phyloP scores from a whole-genome alignment of 2,329 filamentous ascomycete species.

The Fusarium keratoplasticum region DNA sequence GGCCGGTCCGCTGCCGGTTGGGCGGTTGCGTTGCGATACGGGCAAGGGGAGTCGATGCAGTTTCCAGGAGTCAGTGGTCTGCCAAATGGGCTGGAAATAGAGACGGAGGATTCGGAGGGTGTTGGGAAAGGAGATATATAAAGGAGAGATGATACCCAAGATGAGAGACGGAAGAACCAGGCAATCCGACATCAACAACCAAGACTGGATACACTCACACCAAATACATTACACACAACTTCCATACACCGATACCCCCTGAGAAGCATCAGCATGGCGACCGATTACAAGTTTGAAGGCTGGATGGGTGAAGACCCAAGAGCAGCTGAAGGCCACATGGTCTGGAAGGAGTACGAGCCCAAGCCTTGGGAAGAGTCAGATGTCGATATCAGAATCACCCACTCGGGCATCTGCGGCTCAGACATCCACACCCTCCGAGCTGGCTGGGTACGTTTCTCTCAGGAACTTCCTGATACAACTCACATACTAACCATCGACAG shows the following conservation, averaged over 20 bases:
- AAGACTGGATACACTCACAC: neutral
- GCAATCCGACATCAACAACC: neutral
- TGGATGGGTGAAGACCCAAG: slow-evolving; percentile 60
- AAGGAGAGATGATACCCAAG: neutral
- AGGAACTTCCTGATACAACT: neutral
- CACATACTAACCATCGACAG: slow-evolving; percentile 6
- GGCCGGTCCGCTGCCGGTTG: slow-evolving; percentile 4
- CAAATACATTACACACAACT: neutral
- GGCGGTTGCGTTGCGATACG: neutral
- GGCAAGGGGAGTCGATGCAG: neutral
- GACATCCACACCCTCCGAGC: slow-evolving; percentile 70
- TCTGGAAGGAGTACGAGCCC: slow-evolving; percentile 67
- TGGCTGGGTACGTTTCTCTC: slow-evolving; percentile 56
- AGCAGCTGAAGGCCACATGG: slow-evolving; percentile 63
- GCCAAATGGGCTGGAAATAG: neutral
- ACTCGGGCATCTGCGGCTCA: slow-evolving; percentile 74
- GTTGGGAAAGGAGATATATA: neutral
- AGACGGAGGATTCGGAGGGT: neutral
- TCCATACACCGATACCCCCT: neutral
- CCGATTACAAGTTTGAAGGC: slow-evolving; percentile 61
- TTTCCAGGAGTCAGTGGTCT: neutral
- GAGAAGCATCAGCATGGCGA: slow-evolving; percentile 2
- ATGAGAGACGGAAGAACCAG: neutral
- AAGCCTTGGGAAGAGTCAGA: slow-evolving; percentile 76
- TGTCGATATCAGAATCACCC: slow-evolving; percentile 73